Base-by-base conservation (phyloP, 228 moss, liverwort and hornwort genomes). In the Sphagnum magellanicum region DNA sequence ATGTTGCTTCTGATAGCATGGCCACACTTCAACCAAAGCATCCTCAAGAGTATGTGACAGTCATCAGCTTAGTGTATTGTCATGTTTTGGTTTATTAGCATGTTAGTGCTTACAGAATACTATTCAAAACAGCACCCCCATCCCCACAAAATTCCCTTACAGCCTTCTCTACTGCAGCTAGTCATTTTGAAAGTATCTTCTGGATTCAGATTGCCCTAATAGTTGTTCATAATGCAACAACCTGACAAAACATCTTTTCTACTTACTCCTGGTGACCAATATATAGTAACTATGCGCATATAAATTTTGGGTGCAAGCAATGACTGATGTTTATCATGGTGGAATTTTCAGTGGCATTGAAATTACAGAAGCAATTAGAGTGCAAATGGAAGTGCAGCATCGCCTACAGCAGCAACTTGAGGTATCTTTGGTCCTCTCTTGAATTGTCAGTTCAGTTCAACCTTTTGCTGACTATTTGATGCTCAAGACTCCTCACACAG, bases 321-420 rank as follows among this genome's bases (percentile, higher is more conserved):
- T 32, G 32, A 3, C 32, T 32, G 32, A 32, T 32, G 32, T 32
- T 32, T 32, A 32, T 32, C 32, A 0, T 32, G 32, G 32, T 32
- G 32, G 32, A 32, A 32, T 32, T 32, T 67, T 51, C 82, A 89
- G 89, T 70, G 86, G 85, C 71, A 77, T 90, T 70, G 91, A 93
- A 85, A 93, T 97, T 55, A 82, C 88, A 6, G 97, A 97, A 71
- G 93, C 93, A 12, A 82, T 97, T 15, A 85, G 93, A 51, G 78
- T 97, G 79, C 97, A 97, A 75, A 88, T 97, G 93, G 97, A 97
- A 80, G 93, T 93, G 63, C 97, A 97, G 76, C 90, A 83, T 72
- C 84, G 90, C 51, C 60, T 97, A 67, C 93, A 93, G 66, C 93
- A 97, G 73, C 97, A 97, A 77, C 84, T 93, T 50, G 93, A 97